Conservation (phyloP, 192 early-diverging fungal genomes). For the Coemansia erecta region DNA sequence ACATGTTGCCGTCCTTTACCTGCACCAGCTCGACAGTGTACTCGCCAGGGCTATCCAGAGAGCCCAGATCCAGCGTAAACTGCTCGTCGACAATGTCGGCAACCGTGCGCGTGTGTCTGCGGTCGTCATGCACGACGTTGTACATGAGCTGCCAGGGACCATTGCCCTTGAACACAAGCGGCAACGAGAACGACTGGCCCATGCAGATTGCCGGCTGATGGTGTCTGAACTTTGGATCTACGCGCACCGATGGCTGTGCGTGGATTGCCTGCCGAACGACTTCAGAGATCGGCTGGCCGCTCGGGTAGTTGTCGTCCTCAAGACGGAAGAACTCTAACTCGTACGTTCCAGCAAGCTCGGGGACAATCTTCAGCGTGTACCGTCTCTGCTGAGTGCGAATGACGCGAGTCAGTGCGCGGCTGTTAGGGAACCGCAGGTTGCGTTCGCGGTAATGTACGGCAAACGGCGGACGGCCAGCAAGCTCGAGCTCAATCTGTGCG, state of each 20-base stretch:
- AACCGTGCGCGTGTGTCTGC: slow-evolving; percentile 13
- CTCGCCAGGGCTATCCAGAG: slow-evolving; percentile 26
- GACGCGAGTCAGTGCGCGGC: slow-evolving; percentile 17
- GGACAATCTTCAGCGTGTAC: slow-evolving; percentile 31
- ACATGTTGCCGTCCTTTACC: slow-evolving; percentile 42
- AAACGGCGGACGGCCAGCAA: slow-evolving; percentile 45
- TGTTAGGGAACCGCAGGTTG: slow-evolving; percentile 33
- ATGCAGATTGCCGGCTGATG: slow-evolving; percentile 17
- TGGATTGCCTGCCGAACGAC: slow-evolving; percentile 35
- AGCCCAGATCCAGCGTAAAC: slow-evolving; percentile 21
- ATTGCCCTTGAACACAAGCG: slow-evolving; percentile 54
- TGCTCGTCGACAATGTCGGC: slow-evolving; percentile 21
- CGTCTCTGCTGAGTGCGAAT: slow-evolving; percentile 38
- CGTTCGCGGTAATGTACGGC: slow-evolving; percentile 43
- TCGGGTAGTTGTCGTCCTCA: slow-evolving; percentile 50
- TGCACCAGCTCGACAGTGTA: slow-evolving; percentile 37
- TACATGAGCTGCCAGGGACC: slow-evolving; percentile 55
- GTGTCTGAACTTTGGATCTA: slow-evolving; percentile 16
- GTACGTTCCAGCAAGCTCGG: slow-evolving; percentile 41
- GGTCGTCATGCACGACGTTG: slow-evolving; percentile 28
- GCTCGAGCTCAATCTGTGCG: slow-evolving; percentile 38
- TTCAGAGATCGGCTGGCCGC: slow-evolving; percentile 25
- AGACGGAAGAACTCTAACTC: slow-evolving; percentile 46
- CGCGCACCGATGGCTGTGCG: slow-evolving; percentile 43
- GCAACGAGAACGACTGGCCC: slow-evolving; percentile 36